A percentile compares a stretch with the other conserved stretches of the same genome.
Evolutionary conservation across 805 yeast species (phyloP).

Genomic region (Isabelozyma pseudorhagii): DNA sequence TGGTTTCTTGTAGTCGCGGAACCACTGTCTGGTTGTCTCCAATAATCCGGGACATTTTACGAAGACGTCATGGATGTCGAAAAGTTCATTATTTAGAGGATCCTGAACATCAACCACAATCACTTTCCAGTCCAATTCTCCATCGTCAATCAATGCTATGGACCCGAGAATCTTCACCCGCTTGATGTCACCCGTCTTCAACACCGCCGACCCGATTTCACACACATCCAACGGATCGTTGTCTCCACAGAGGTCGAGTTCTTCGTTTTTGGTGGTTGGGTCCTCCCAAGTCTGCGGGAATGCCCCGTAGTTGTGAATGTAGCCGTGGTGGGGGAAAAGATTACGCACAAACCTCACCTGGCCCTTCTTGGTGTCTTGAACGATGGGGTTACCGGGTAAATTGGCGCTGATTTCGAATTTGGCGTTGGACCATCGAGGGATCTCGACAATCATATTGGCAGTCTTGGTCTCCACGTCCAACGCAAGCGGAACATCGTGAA

Average conservation of each 20-base stretch:
- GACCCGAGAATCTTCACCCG: slow-evolving; percentile 92
- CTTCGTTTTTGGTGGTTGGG: slow-evolving; percentile 52
- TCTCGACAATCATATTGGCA: slow-evolving; percentile 47
- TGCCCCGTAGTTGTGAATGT: slow-evolving; percentile 85
- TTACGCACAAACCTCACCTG: slow-evolving; percentile 73
- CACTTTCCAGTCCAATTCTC: slow-evolving; percentile 89
- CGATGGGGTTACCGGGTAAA: slow-evolving; percentile 65
- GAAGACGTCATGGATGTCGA: slow-evolving; percentile 89
- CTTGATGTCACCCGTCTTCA: slow-evolving; percentile 69
- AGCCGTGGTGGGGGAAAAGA: slow-evolving; percentile 79
- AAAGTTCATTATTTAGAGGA: slow-evolving; percentile 81
- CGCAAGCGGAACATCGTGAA: slow-evolving; percentile 69
- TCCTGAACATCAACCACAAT: slow-evolving; percentile 81
- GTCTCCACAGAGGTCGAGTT: slow-evolving; percentile 44
- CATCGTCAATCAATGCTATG: slow-evolving; percentile 91
- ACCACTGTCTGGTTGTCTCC: slow-evolving; percentile 96
- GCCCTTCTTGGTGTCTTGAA: slow-evolving; percentile 76
- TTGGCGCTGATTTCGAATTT: slow-evolving; percentile 73
- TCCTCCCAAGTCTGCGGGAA: slow-evolving; percentile 97
- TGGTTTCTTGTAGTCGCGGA: slow-evolving; percentile 95
- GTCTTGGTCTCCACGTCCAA: slow-evolving; percentile 36
- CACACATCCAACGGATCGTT: slow-evolving; percentile 61
- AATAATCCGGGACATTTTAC: slow-evolving; percentile 87
- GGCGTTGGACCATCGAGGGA: slow-evolving; percentile 73
- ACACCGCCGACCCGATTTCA: slow-evolving; percentile 76